phyloP scores from a whole-genome alignment of 495 filamentous ascomycete genomes.

The Oleoguttula mirabilis region DNA sequence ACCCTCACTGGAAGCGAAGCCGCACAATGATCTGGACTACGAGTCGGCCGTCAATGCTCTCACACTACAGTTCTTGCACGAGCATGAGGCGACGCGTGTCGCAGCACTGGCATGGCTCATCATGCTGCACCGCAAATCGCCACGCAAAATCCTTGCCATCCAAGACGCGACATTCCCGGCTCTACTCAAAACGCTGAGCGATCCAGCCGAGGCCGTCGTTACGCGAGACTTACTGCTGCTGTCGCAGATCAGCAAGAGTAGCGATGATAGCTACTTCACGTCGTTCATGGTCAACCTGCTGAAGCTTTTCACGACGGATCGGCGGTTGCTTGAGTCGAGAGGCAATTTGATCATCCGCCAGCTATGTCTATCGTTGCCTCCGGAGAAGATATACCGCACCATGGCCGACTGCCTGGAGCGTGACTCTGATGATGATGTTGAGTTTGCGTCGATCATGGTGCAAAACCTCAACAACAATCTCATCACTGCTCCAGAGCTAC shows the following conservation, averaged over 20 bases:
- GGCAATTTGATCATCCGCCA: conserved; percentile 96
- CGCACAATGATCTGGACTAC: conserved; percentile 77
- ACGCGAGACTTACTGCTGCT: conserved; percentile 89
- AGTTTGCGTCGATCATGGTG: conserved; percentile 99
- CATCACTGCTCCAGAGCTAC: conserved; percentile 89
- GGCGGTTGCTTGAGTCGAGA: conserved; percentile 76
- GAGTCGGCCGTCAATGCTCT: conserved; percentile 93
- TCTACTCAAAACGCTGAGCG: conserved; percentile 88
- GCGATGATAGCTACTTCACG: conserved; percentile 92
- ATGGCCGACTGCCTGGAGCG: conserved; percentile 95
- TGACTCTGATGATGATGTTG: conserved; percentile 96
- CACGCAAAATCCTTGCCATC: conserved; percentile 74
- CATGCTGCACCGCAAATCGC: conserved; percentile 92
- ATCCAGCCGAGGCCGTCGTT: conserved; percentile 90
- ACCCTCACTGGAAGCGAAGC: conserved; percentile 23
- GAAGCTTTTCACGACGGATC: conserved; percentile 88
- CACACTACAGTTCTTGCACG: conserved; percentile 87
- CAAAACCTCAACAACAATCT: conserved; percentile 99
- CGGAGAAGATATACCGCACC: conserved; percentile 92
- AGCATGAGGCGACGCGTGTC: conserved; percentile 89
- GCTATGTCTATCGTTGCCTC: conserved; percentile 79
- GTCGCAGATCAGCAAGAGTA: conserved; percentile 90
- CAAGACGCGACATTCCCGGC: conserved; percentile 97
- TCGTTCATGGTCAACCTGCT: conserved; percentile 97
- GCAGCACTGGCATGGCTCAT: conserved; percentile 92